Conservation (phyloP, 768 basidiomycete genomes). For the Xerocomellus amylosporus region DNA sequence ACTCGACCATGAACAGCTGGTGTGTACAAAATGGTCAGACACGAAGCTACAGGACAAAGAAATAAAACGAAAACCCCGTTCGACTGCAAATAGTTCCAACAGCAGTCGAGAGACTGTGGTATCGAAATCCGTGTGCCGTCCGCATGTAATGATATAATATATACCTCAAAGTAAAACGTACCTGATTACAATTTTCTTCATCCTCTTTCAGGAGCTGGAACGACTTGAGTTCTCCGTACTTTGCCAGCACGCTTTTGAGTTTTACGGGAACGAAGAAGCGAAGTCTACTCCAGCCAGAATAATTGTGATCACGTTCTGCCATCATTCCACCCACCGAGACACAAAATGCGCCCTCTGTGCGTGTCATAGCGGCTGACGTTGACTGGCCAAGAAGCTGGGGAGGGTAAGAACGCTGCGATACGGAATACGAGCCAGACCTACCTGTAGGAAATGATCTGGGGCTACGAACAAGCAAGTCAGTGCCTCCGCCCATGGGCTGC, state of each 20-base stretch:
- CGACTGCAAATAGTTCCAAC: constrained; percentile 4
- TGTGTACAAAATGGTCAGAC: constrained; percentile 17
- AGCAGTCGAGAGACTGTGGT: constrained; percentile 1
- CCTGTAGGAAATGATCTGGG: constrained; percentile 45
- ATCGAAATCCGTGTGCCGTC: constrained; percentile 1
- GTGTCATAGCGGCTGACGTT: constrained; percentile 46
- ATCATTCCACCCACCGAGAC: constrained; percentile 40
- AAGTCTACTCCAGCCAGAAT: constrained; percentile 23
- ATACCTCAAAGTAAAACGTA: constrained; percentile 14
- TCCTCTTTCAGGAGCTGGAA: constrained; percentile 28
- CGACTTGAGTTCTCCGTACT: constrained; percentile 33
- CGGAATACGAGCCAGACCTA: constrained; percentile 22
- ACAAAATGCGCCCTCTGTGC: constrained; percentile 51
- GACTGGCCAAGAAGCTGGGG: constrained; percentile 50
- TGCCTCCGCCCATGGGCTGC: constrained; percentile 26
- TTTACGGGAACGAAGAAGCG: constrained; percentile 28
- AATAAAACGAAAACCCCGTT: constrained; percentile 1
- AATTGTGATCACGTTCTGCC: constrained; percentile 20
- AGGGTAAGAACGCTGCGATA: constrained; percentile 5
- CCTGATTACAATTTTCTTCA: constrained; percentile 27
- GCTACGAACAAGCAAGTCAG: constrained; percentile 44
- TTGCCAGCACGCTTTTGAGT: constrained; percentile 28
- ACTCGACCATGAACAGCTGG: constrained; percentile 59
- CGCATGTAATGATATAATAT: not conserved
- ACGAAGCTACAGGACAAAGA: not conserved